phyloP scores from a whole-genome alignment of 1,284 basidiomycete species.

The Pseudozyma thailandica region DNA sequence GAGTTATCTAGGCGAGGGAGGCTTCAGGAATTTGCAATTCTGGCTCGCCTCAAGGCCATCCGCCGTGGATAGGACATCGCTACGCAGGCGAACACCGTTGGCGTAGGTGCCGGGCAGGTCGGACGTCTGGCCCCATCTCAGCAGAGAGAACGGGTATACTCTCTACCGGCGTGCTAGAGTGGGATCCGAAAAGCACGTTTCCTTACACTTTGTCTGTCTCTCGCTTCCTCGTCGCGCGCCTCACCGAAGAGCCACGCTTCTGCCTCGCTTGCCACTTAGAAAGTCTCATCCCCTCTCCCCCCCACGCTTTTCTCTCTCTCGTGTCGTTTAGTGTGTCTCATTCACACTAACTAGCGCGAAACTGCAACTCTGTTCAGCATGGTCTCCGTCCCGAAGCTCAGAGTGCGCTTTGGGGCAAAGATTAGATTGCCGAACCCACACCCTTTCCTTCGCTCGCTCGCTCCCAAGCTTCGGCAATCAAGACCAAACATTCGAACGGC shows the following conservation, averaged over 20 bases:
- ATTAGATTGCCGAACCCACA: background rate
- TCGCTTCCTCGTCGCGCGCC: background rate
- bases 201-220: too few species aligned
- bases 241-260: background rate
- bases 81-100: too few species aligned
- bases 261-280: background rate
- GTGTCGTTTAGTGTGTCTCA: too few species aligned
- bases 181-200: background rate
- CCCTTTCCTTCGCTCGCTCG: too few species aligned
- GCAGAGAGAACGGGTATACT: too few species aligned
- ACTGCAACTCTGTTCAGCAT: background rate
- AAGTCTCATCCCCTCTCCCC: background rate
- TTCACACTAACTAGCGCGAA: background rate
- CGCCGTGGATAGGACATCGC: too few species aligned
- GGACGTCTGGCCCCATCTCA: too few species aligned
- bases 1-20: too few species aligned
- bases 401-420: background rate
- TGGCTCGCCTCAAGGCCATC: too few species aligned
- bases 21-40: too few species aligned
- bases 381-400: background rate
- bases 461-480: slow-evolving; percentile 16
- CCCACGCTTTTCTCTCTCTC: background rate
- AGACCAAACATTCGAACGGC: slow-evolving; percentile 11
- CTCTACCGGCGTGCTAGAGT: background rate
- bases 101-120: too few species aligned